Base-by-base conservation (phyloP, 1,284 basidiomycete genomes). In the Marasmius sp. region DNA sequence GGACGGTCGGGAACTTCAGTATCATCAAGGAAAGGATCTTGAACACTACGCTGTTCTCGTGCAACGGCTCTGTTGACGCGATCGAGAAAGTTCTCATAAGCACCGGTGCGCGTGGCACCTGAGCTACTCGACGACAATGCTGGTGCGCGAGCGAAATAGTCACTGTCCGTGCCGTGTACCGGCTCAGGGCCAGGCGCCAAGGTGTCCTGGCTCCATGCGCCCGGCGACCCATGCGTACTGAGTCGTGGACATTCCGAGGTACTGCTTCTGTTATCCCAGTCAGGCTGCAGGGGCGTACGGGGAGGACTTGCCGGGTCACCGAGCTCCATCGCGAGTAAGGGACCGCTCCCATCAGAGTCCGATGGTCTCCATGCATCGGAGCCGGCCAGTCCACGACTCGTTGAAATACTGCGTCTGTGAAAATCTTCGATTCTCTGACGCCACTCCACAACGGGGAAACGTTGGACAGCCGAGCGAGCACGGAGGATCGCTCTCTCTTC, bases 361-460 rank as follows among this genome's bases (percentile, higher is more conserved):
- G 87, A 84, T 57, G 84, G 81, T 45, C 88, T 82, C 91, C 92
- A 95, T 0, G 93, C 93, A 66, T 92, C 81, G 6, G 79, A 62
- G 18, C 86, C 90, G 27, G 94, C 92, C 3, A 86, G 47, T 45
- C 77, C 75, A 60, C 94, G 88, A 70, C 90, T 94, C 6, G 80
- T 80, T 45, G 74, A 77, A 73, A 97, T 95, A 71, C 88, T 91
- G 61, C 94, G 91, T 65, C 84, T 86, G 74, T 97, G 94, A 84
- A 96, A 93, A 74, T 97, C 94, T 77, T 97, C 94, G 80, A 90
- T 93, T 58, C 92, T 87, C 74, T 96, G 94, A 71, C 94, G 92
- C 94, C 94, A 96, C 77, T 96, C 94, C 50, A 97, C 92, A 63
- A 97, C 94, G 6, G 94, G 94, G 90, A 97, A 97, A 72, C 94